These are phyloP conservation scores for Barnettozyma hawaiiensis DNA, from an alignment of 1,139 yeast genomes.

Conservation along the genomic window DNA sequence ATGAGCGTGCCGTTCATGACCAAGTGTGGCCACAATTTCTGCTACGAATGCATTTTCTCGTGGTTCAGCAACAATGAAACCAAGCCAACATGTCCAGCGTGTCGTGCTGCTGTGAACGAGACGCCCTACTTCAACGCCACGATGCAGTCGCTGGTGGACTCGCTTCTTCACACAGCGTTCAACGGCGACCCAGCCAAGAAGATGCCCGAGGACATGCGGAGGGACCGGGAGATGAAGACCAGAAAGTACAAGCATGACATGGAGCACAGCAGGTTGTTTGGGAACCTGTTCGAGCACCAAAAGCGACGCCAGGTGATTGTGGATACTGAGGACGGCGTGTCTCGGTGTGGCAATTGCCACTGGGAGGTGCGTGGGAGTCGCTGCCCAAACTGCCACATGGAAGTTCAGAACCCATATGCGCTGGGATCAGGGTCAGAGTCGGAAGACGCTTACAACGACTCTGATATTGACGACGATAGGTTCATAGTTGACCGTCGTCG, in stretches of 20 bases:
- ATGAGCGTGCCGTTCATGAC: conserved; percentile 33
- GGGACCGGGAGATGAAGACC: conserved; percentile 24
- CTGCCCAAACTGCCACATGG: conserved; percentile 49
- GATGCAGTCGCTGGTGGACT: conserved; percentile 23
- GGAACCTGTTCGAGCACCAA: conserved; percentile 38
- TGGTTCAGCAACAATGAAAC: conserved; percentile 41
- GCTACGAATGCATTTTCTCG: conserved; percentile 39
- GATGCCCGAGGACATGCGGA: conserved; percentile 23
- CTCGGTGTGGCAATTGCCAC: conserved; percentile 72
- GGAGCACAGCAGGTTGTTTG: conserved; percentile 36
- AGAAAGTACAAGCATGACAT: conserved; percentile 37
- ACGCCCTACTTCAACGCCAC: conserved; percentile 44
- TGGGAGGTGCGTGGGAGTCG: conserved; percentile 67
- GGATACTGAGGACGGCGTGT: conserved; percentile 70
- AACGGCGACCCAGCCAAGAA: conserved; percentile 21
- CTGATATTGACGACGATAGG: neutral
- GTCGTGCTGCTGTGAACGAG: conserved; percentile 39
- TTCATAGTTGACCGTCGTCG: neutral
- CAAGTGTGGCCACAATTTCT: conserved; percentile 34
- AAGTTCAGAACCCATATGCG: conserved; percentile 14
- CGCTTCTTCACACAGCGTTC: conserved; percentile 29
- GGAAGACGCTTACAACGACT: conserved; percentile 4
- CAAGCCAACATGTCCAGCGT: conserved; percentile 48
- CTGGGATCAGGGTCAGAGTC: conserved; percentile 12
- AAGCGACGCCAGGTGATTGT: conserved; percentile 48